phyloP scores from a whole-genome alignment of 2,329 filamentous ascomycete species.

The Aspergillus tamarii region DNA sequence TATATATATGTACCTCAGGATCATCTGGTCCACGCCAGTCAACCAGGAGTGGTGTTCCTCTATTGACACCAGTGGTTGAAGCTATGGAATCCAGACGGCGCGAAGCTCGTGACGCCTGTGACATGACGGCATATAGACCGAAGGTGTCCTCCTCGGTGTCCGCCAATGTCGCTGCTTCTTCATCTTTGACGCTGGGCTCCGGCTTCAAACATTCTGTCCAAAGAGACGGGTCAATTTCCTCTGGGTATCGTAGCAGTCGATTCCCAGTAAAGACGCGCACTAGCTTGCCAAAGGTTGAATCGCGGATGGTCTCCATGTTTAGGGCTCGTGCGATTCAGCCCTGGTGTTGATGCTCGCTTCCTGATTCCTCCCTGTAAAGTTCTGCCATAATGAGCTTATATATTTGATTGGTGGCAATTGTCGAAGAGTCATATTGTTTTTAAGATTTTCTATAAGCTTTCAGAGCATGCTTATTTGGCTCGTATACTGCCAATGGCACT shows the following conservation, averaged over 20 bases:
- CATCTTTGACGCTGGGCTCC: slow-evolving; percentile 11
- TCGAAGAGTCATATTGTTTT: too few species aligned
- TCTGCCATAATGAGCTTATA: neutral
- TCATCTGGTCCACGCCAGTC: slow-evolving; percentile 23
- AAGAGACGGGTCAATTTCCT: slow-evolving; percentile 18
- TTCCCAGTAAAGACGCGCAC: slow-evolving; percentile 19
- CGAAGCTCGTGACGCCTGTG: slow-evolving; percentile 17
- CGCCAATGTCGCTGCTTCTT: slow-evolving; percentile 6
- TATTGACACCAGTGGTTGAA: slow-evolving; percentile 7
- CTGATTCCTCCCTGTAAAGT: neutral
- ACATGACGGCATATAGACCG: slow-evolving; percentile 24
- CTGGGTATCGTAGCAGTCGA: slow-evolving; percentile 21
- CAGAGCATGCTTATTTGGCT: neutral
- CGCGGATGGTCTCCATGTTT: slow-evolving; percentile 21
- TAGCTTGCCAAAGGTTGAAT: slow-evolving; percentile 28
- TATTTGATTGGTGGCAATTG: neutral
- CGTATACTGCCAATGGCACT: neutral
- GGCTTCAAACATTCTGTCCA: slow-evolving; percentile 22
- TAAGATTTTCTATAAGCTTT: neutral
- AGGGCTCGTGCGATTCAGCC: neutral
- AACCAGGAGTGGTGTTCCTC: slow-evolving; percentile 15
- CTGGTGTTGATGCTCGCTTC: neutral
- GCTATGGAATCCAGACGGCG: slow-evolving; percentile 5
- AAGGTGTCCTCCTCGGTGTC: slow-evolving; percentile 16
- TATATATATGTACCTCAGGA: slow-evolving; percentile 10